Evolutionary conservation across 2,329 filamentous ascomycete genomes (phyloP), one percentile per base, ranked within the genome.

Genomic region (Ascochyta koolunga): DNA sequence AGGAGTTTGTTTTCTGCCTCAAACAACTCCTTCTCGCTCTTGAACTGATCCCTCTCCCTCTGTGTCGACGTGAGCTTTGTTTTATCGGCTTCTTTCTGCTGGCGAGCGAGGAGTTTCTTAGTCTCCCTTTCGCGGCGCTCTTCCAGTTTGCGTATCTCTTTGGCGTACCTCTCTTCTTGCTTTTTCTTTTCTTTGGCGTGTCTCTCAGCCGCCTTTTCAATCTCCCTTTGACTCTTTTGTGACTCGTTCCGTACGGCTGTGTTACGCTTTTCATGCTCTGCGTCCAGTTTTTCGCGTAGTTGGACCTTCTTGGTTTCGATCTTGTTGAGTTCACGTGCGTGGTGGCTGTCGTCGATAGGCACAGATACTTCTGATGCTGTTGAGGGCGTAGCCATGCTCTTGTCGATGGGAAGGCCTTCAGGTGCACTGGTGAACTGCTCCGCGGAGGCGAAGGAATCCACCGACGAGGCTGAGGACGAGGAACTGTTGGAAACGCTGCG

Each of bases 121-220:
- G 89, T 76, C 65, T 91, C 87, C 11, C 81, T 81, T 58, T 82
- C 81, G 62, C 87, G 86, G 61, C 86, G 88, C 40, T 86, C 86
- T 61, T 88, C 84, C 46, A 87, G 84, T 67, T 88, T 89, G 37
- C 83, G 82, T 0, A 87, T 70, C 48, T 78, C 74, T 25, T 71
- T 73, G 10, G 71, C 64, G 32, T 75, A 77, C 50, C 77, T 77
- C 8, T 75, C 70, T 56, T 76, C 70, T 25, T 79, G 72, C 43
- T 77, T 78, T 44, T 70, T 70, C 53, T 65, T 66, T 59, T 89
- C 86, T 41, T 78, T 79, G 39, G 85, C 82, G 69, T 89, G 85
- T 66, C 84, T 87, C 67, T 88, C 85, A 25, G 82, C 81, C 7
- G 86, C 78, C 69, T 86, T 88, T 25, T 81, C 79, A 5, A 85